Percentiles rank a stretch among this genome's conserved stretches.
These are phyloP conservation scores for Catenaria anguillulae DNA, from an alignment of 371 early-diverging fungal species.

Conservation along the genomic window DNA sequence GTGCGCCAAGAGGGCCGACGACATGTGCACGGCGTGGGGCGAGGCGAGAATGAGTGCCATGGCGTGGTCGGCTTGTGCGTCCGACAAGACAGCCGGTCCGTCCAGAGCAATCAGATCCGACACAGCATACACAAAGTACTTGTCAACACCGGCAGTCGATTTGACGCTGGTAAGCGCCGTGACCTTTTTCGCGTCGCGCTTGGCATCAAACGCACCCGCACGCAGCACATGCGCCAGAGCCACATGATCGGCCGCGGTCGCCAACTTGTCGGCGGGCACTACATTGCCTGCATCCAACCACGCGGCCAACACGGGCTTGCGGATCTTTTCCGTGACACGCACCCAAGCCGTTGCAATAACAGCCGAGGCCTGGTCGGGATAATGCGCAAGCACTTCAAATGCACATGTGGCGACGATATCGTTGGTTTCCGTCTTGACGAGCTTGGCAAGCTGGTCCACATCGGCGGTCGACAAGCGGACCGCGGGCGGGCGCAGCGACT, in stretches of 20 bases:
- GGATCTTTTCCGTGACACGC: constrained; percentile 6
- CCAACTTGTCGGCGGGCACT: constrained; percentile 2
- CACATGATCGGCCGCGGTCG: background rate
- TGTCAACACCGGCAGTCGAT: background rate
- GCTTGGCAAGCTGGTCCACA: background rate
- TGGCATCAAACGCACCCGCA: background rate
- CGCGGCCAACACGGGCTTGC: background rate
- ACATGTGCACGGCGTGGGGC: background rate
- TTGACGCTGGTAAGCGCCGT: background rate
- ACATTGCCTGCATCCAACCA: background rate
- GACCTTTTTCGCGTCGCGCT: background rate
- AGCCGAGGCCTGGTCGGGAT: too few species aligned
- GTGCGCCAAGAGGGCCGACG: background rate
- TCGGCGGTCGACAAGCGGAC: background rate
- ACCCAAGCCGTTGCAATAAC: background rate
- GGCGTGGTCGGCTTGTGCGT: background rate
- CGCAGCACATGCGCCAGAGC: background rate
- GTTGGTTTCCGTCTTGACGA: constrained; percentile 1
- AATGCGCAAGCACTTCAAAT: background rate
- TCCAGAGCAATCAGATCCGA: background rate
- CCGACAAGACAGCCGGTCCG: background rate
- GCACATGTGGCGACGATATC: background rate
- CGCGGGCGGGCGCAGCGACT: background rate
- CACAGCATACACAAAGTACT: background rate
- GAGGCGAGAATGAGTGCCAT: background rate